These are phyloP conservation scores for Mycosphaerella sp. DNA, from an alignment of 2,329 filamentous ascomycete species.

Conservation along the genomic window DNA sequence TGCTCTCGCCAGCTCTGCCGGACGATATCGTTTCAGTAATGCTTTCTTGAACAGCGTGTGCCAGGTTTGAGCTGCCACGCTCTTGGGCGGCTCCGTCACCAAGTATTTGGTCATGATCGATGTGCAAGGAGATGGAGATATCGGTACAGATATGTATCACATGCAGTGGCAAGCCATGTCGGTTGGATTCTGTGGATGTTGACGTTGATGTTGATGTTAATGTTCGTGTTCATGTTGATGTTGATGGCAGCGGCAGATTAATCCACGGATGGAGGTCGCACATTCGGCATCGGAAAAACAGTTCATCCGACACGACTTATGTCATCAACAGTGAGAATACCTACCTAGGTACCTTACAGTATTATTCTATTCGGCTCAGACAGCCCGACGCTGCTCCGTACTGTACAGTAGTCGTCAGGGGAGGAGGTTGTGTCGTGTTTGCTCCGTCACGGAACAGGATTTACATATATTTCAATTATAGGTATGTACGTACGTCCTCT, in stretches of 20 bases:
- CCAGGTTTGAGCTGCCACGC: constrained; percentile 17
- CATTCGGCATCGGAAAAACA: neutral
- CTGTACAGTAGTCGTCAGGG: too few relatives aligned
- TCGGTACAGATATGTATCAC: neutral
- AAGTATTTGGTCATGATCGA: constrained; percentile 16
- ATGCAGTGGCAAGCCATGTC: neutral
- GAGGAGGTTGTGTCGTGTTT: neutral
- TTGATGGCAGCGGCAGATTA: neutral
- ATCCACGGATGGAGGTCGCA: neutral
- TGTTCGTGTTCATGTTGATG: neutral
- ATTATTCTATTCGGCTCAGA: too few relatives aligned
- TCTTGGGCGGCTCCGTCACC: constrained; percentile 9
- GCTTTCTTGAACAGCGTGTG: constrained; percentile 20
- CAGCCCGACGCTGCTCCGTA: too few relatives aligned
- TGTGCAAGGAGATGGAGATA: neutral
- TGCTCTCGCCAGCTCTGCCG: constrained; percentile 10
- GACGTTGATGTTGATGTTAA: neutral
- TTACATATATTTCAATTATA: too few relatives aligned
- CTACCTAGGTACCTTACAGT: too few relatives aligned
- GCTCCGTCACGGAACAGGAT: neutral
- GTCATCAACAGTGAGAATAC: too few relatives aligned
- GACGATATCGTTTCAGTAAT: constrained; percentile 12
- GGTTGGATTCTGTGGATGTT: neutral
- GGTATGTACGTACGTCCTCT: too few relatives aligned
- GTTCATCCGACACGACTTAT: too few relatives aligned